Conservation (phyloP, 1,139 yeast genomes). For the Meyerozyma elateridarum region DNA sequence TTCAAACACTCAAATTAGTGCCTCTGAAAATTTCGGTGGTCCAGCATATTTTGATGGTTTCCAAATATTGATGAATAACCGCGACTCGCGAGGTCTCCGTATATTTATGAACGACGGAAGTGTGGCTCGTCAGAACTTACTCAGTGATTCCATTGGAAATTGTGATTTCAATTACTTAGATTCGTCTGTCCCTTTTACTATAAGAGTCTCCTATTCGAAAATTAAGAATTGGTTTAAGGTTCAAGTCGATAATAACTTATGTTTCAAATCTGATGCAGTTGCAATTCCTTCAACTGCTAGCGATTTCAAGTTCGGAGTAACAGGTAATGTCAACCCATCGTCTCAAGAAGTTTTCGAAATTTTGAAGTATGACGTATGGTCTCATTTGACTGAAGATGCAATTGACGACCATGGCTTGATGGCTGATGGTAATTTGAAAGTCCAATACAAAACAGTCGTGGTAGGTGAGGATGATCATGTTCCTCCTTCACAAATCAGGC, state of each 20-base stretch:
- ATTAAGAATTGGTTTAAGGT: constrained; percentile 45
- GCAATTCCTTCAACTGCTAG: constrained; percentile 26
- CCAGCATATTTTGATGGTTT: constrained; percentile 57
- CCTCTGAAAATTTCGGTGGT: constrained; percentile 42
- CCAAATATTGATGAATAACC: constrained; percentile 48
- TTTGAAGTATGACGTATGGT: constrained; percentile 50
- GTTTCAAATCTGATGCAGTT: constrained; percentile 60
- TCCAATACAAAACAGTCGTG: constrained; percentile 18
- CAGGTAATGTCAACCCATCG: constrained; percentile 35
- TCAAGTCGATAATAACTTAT: constrained; percentile 65
- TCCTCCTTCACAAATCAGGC: constrained; percentile 25
- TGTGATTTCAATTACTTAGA: constrained; percentile 58
- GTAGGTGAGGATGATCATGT: constrained; percentile 12
- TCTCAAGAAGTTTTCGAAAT: constrained; percentile 59
- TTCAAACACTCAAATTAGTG: constrained; percentile 19
- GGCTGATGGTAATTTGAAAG: constrained; percentile 37
- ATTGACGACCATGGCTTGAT: constrained; percentile 54
- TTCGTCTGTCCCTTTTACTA: constrained; percentile 62
- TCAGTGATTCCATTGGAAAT: constrained; percentile 44
- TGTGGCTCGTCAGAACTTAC: constrained; percentile 13
- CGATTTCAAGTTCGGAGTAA: constrained; percentile 46
- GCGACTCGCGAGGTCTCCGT: constrained; percentile 48
- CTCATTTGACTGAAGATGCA: constrained; percentile 50
- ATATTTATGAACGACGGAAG: constrained; percentile 58
- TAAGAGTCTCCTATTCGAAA: constrained; percentile 59